Evolutionary conservation across 1,139 yeast species (phyloP).

Genomic region (Williopsis jadinii): DNA sequence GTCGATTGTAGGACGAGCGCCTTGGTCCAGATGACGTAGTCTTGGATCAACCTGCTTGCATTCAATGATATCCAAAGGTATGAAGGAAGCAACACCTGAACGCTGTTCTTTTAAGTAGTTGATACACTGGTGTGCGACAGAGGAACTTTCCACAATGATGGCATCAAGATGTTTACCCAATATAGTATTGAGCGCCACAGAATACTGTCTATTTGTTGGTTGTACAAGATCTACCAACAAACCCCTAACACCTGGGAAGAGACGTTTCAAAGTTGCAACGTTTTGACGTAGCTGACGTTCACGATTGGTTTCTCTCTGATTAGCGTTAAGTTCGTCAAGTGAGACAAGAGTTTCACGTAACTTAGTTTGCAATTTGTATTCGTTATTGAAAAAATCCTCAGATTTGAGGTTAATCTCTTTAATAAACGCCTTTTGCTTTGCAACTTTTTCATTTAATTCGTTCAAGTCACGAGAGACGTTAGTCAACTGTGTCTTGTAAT

Average conservation of each 20-base stretch:
- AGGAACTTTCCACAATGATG: conserved; percentile 69
- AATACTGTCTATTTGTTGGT: conserved; percentile 72
- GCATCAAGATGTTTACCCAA: conserved; percentile 79
- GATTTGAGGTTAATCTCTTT: conserved; percentile 37
- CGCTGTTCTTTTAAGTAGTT: conserved; percentile 80
- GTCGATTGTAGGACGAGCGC: conserved; percentile 64
- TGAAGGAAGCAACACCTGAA: conserved; percentile 77
- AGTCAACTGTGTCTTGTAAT: conserved; percentile 22
- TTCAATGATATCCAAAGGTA: conserved; percentile 82
- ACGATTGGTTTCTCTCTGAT: conserved; percentile 65
- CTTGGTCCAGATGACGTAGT: conserved; percentile 48
- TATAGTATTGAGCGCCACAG: conserved; percentile 69
- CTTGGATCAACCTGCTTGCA: conserved; percentile 47
- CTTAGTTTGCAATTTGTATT: conserved; percentile 52
- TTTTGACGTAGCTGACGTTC: conserved; percentile 69
- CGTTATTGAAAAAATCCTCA: conserved; percentile 41
- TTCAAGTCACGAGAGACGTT: conserved; percentile 29
- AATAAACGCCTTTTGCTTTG: conserved; percentile 36
- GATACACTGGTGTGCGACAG: conserved; percentile 79
- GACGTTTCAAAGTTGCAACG: conserved; percentile 55
- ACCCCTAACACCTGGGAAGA: conserved; percentile 80
- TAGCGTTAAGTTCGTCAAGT: conserved; percentile 68
- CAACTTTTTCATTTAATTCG: conserved; percentile 26
- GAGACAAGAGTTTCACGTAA: conserved; percentile 54
- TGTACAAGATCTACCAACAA: conserved; percentile 71